Conservation (phyloP, 2,329 filamentous ascomycete species). For the Ceratocystiopsis sp. region DNA sequence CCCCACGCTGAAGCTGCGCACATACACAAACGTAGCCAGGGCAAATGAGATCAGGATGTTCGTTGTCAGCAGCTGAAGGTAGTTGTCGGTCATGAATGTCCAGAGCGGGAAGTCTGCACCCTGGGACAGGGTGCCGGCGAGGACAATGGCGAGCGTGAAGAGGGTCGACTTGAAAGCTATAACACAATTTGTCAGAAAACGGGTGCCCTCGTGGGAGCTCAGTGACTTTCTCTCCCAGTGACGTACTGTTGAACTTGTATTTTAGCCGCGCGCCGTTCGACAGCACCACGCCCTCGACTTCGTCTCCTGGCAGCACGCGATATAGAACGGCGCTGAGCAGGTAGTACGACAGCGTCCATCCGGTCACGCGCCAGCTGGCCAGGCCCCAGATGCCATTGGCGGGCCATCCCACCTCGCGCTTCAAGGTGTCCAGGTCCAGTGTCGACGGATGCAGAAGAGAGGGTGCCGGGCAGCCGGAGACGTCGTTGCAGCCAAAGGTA, state of each 20-base stretch:
- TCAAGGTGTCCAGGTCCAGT: constrained; percentile 55
- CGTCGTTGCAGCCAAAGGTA: constrained; percentile 78
- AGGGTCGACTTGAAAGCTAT: constrained; percentile 61
- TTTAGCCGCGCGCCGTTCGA: constrained; percentile 55
- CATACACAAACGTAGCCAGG: constrained; percentile 64
- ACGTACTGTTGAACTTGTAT: constrained; percentile 63
- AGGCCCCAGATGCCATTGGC: constrained; percentile 52
- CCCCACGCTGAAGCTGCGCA: constrained; percentile 58
- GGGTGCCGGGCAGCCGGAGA: constrained; percentile 78
- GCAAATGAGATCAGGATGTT: constrained; percentile 62
- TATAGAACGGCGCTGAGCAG: constrained; percentile 58
- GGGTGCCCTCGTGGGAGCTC: no score
- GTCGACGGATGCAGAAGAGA: constrained; percentile 58
- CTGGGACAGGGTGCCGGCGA: constrained; percentile 56
- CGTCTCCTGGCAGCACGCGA: constrained; percentile 56
- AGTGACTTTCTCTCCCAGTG: not conserved
- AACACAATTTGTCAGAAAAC: not conserved
- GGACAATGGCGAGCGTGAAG: constrained; percentile 52
- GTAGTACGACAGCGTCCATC: constrained; percentile 65
- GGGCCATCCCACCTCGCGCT: constrained; percentile 70
- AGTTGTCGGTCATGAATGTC: constrained; percentile 88
- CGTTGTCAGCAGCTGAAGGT: constrained; percentile 66
- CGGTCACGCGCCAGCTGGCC: constrained; percentile 48
- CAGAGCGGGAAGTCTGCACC: constrained; percentile 76
- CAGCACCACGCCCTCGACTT: constrained; percentile 54